Percentiles rank a stretch among this genome's conserved stretches.
phyloP scores from a whole-genome alignment of 2,329 filamentous ascomycete genomes.

The Phyllosticta citrichinensis region DNA sequence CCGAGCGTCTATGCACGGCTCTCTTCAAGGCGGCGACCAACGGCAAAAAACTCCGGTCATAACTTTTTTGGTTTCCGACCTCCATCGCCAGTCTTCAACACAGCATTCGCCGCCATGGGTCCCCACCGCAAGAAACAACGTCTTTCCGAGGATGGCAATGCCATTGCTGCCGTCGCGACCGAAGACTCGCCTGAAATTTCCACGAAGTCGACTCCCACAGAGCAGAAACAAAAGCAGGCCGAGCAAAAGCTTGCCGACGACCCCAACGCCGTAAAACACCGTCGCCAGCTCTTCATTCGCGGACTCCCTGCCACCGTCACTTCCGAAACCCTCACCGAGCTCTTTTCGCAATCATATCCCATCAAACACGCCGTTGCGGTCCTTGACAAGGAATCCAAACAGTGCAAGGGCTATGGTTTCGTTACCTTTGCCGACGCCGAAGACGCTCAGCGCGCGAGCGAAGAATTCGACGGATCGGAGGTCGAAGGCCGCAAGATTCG shows the following conservation, averaged over 20 bases:
- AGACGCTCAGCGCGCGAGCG: conserved; percentile 71
- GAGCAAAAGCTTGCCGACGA: conserved; percentile 9
- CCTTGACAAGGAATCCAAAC: conserved; percentile 71
- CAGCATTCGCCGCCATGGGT: conserved; percentile 20
- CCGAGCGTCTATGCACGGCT: not conserved
- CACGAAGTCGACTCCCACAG: conserved; percentile 6
- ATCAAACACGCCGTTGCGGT: conserved; percentile 96
- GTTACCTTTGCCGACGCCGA: conserved; percentile 93
- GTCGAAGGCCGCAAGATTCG: conserved; percentile 74
- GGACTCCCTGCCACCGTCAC: conserved; percentile 71
- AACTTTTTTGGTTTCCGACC: conserved; percentile 3
- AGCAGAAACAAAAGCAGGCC: conserved; percentile 1
- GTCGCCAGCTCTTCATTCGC: conserved; percentile 70
- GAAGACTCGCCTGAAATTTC: conserved; percentile 13
- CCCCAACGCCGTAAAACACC: conserved; percentile 17
- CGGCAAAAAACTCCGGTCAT: not conserved
- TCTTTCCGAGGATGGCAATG: conserved; percentile 29
- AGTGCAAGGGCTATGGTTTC: conserved; percentile 88
- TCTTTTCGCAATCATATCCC: conserved; percentile 90
- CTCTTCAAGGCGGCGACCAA: not conserved
- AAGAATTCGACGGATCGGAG: conserved; percentile 67
- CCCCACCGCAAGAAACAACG: conserved; percentile 32
- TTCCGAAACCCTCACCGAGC: conserved; percentile 69
- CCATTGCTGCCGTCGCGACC: conserved; percentile 21
- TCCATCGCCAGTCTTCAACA: not conserved